Conservation (phyloP, 2,329 filamentous ascomycete species). For the Metarhizium album region DNA sequence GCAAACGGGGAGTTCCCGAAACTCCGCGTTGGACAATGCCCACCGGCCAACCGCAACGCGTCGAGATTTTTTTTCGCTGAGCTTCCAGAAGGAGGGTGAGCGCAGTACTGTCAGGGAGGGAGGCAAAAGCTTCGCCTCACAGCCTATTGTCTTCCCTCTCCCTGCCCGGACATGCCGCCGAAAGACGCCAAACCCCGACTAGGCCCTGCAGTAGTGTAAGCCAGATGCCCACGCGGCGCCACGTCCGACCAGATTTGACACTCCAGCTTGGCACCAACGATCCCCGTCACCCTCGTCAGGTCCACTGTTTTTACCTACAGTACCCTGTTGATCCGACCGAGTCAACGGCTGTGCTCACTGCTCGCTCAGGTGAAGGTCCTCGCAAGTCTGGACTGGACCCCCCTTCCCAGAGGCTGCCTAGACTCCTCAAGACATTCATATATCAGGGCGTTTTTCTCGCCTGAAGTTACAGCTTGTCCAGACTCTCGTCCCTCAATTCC, state of each 20-base stretch:
- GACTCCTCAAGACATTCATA: neutral
- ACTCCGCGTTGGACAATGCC: neutral
- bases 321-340: neutral
- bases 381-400: neutral
- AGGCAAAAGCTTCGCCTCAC: neutral
- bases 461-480: neutral
- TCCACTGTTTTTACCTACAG: neutral
- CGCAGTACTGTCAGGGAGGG: neutral
- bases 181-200: neutral
- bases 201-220: neutral
- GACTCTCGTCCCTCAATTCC: neutral
- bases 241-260: conserved; percentile 4
- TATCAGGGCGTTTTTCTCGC: neutral
- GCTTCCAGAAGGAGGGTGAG: conserved; percentile 2
- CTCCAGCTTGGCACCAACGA: conserved; percentile 1
- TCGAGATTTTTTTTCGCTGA: neutral
- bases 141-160: neutral
- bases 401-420: neutral
- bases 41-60: neutral
- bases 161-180: conserved; percentile 2
- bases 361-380: neutral
- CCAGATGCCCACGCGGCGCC: conserved; percentile 1
- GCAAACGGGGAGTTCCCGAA: neutral
- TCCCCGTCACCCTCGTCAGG: neutral
- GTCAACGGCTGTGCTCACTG: neutral